Evolutionary conservation across 345 rosid species (phyloP), one percentile per base, ranked within the genome.

Genomic region (Trapa incisa): DNA sequence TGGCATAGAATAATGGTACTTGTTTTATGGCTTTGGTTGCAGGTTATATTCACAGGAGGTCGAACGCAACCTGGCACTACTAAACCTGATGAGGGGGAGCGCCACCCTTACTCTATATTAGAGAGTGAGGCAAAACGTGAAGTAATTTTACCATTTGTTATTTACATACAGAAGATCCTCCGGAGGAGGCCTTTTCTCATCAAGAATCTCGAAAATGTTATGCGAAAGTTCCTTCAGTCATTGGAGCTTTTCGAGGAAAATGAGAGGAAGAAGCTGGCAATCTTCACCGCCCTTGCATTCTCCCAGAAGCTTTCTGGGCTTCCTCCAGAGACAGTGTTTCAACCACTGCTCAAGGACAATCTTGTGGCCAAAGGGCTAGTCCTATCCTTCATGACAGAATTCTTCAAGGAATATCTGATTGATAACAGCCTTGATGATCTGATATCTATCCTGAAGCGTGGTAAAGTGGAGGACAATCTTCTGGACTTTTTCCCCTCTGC

Each of bases 281-380:
- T 95, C 73, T 95, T 95, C 84, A 87, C 97, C 14, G 96, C 99
- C 0, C 99, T 95, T 72, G 90, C 96, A 11, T 91, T 95, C 81
- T 86, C 99, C 64, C 99, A 91, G 88, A 95, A 91, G 75, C 85
- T 91, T 47, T 94, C 99, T 35, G 99, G 99, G 71, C 85, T 95
- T 67, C 99, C 97, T 67, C 92, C 96, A 0, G 99, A 95, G 84
- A 89, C 94, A 8, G 99, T 95, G 64, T 85, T 95, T 80, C 96
- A 91, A 79, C 98, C 98, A 58, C 73, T 91, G 78, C 94, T 95
- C 53, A 95, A 95, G 86, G 99, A 91, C 79, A 91, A 89, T 79
- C 99, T 95, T 65, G 96, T 91, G 77, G 89, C 85, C 76, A 95
- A 95, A 81, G 99, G 99, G 93, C 80, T 95, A 85, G 99, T 95